These are phyloP conservation scores for Kalanchoe fedtschenkoi DNA, from an alignment of 164 flowering plant genomes.

Conservation along the genomic window DNA sequence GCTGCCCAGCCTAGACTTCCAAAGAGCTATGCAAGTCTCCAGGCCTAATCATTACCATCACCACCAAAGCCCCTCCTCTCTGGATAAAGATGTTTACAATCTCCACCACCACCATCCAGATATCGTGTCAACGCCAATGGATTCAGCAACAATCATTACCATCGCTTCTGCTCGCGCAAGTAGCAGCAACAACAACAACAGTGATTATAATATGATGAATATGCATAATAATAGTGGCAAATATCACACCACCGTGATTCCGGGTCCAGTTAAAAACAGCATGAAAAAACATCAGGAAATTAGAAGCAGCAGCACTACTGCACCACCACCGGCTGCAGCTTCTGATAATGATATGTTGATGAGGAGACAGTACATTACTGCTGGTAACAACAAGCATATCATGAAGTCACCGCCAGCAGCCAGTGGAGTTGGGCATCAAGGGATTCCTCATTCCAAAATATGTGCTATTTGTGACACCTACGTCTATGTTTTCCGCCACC, in stretches of 20 bases:
- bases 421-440: constrained; percentile 34
- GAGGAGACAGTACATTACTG: constrained; percentile 5
- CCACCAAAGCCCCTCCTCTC: background rate
- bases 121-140: no score
- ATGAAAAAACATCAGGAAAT: no score
- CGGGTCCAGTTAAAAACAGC: no score
- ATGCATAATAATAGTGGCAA: no score
- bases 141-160: background rate
- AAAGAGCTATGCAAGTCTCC: constrained; percentile 24
- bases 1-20: constrained; percentile 43
- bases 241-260: no score
- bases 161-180: no score
- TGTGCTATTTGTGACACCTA: constrained; percentile 50
- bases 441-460: constrained; percentile 70
- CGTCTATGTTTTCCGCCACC: constrained; percentile 47
- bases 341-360: background rate
- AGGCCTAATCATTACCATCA: constrained; percentile 4
- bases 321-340: no score
- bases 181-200: no score
- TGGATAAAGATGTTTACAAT: background rate
- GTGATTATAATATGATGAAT: no score
- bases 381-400: constrained; percentile 24
- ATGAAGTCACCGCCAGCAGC: constrained; percentile 9
- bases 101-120: background rate
- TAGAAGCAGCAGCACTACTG: no score